Conservation (phyloP, 23 red algal species). For the Gracilaria domingensis region DNA sequence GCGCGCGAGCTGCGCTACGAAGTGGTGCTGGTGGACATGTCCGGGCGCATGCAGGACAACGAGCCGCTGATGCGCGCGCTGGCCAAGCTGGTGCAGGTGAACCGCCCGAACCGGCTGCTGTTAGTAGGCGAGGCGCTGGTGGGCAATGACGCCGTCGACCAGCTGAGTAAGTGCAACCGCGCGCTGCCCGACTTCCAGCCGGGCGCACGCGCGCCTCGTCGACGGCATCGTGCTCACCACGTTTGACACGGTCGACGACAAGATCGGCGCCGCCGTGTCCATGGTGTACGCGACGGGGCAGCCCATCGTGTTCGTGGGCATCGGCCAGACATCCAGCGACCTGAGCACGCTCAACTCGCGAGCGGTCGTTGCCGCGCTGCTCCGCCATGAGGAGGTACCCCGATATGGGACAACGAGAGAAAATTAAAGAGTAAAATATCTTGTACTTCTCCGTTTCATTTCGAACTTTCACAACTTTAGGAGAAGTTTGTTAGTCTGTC, state of each 20-base stretch:
- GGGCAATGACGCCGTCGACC: conserved; percentile 98
- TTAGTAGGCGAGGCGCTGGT: conserved; percentile 99
- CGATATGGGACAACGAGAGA: no score
- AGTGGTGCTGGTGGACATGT: conserved; percentile 96
- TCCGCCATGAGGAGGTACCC: no score
- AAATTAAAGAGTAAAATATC: no score
- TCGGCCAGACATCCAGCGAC: conserved; percentile 98
- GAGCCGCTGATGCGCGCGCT: conserved; percentile 97
- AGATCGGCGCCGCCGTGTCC: conserved; percentile 96
- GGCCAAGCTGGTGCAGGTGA: conserved; percentile 82
- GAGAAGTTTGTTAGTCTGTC: no score
- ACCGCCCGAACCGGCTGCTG: conserved; percentile 87
- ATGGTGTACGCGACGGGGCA: conserved; percentile 95
- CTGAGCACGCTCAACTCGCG: conserved; percentile 81
- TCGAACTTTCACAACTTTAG: no score
- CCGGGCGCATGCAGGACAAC: conserved; percentile 99
- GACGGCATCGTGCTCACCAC: conserved; percentile 98
- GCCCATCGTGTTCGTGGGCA: conserved; percentile 98
- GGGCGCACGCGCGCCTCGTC: conserved; percentile 59
- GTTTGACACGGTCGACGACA: conserved; percentile 96
- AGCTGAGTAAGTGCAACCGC: conserved; percentile 85
- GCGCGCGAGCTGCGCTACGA: conserved; percentile 74
- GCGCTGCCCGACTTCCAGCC: conserved; percentile 82
- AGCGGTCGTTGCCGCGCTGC: conserved; percentile 86
- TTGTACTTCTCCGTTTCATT: no score